Evolutionary conservation across 1,284 basidiomycete genomes (phyloP), one percentile per base, ranked within the genome.

Genomic region (Apiotrichum laibachii): DNA sequence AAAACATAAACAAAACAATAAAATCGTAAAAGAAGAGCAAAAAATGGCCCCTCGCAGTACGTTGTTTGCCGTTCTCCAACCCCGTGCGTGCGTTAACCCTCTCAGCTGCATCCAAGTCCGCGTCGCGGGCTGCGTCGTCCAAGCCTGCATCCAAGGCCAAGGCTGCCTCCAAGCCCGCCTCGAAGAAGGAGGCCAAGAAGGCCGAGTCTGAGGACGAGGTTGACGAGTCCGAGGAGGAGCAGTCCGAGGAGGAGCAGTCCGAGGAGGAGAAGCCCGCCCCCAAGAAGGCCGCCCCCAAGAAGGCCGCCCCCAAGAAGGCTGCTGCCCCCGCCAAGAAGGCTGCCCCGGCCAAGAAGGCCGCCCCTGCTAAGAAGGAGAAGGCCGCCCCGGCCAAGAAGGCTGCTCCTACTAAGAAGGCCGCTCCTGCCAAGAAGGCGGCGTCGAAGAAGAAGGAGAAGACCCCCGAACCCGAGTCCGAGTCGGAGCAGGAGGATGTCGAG

Each of bases 71-170:
- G 10, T 4, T 26, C 47, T 35, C 26, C 26, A 7, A 31, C 4
- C 3, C 26, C 26, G 26, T 31, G 26, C 26, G 26, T 31, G 7
- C 4, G 26, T 10, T 37, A 37, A 37, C 34, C 31, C 26, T 31
- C 7, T 7, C 26, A 34, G 37, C 48, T 6, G 19, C 34, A 21
- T 26, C 53, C 46, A 50, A 50, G 40, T 19, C 55, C 45, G 34
- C 47, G 18, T 39, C 55, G n/a, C 56, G 18, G 45, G 26, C 22
- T 16, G 57, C 63, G 21, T 65, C 64, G 37, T 31, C 63, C 18
- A 65, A 62, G 55, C 54, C 65, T n/a, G 54, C 61, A 42, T 61
- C 39, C 56, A 18, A 21, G 19, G 11, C 19, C 13, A 56, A 57
- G 55, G n/a, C 55, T 22, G 49, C 53, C 15, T 42, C 56, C 11